Evolutionary conservation across 345 rosid species (phyloP).

Genomic region (Nasturtium officinale): DNA sequence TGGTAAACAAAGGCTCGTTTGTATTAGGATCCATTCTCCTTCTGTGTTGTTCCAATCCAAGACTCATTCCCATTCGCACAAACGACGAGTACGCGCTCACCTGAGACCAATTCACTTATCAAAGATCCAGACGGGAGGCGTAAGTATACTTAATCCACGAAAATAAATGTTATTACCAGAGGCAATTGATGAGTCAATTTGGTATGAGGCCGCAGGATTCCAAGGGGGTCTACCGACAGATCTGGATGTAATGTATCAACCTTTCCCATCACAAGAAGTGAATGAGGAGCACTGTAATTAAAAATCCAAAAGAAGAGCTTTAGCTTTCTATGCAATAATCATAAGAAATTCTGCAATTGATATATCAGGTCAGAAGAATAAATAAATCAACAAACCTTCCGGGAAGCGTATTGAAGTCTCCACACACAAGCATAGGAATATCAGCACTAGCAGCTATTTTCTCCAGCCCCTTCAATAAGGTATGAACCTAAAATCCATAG

Average conservation of each 20-base stretch:
- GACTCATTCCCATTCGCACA: slow-evolving; percentile 60
- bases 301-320: slow-evolving; percentile 31
- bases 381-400: slow-evolving; percentile 70
- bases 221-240: slow-evolving; percentile 73
- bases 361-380: slow-evolving; percentile 16
- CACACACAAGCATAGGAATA: slow-evolving; percentile 98
- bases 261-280: slow-evolving; percentile 97
- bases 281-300: slow-evolving; percentile 80
- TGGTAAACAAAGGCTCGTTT: slow-evolving; percentile 93
- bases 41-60: slow-evolving; percentile 73
- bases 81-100: slow-evolving; percentile 98
- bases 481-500: slow-evolving; percentile 69
- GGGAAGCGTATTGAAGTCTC: slow-evolving; percentile 93
- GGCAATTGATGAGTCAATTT: slow-evolving; percentile 93
- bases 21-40: slow-evolving; percentile 83
- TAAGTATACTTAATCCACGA: neutral
- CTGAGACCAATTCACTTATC: slow-evolving; percentile 47
- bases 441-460: slow-evolving; percentile 96
- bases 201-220: slow-evolving; percentile 77
- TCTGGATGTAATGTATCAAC: slow-evolving; percentile 82
- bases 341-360: slow-evolving; percentile 9
- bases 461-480: slow-evolving; percentile 93
- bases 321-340: slow-evolving; percentile 1
- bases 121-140: slow-evolving; percentile 13
- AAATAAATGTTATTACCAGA: slow-evolving; percentile 63